Conservation (phyloP, 2,329 filamentous ascomycete genomes). For the Epichloe bromicola region DNA sequence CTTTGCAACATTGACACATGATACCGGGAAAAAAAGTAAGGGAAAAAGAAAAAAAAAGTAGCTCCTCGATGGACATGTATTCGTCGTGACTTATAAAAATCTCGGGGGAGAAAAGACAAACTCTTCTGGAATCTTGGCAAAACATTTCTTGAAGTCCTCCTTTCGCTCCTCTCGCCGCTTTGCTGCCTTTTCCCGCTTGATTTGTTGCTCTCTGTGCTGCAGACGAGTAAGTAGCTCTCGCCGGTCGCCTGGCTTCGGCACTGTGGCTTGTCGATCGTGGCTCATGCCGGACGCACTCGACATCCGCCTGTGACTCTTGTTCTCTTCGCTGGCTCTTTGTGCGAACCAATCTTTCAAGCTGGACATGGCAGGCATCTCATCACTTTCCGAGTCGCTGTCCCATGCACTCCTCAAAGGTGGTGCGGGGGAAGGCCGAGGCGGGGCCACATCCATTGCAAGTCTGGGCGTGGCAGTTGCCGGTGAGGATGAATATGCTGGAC, state of each 20-base stretch:
- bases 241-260: slow-evolving; percentile 12
- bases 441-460: neutral
- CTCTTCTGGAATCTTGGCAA: slow-evolving; percentile 1
- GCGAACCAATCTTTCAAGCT: slow-evolving; percentile 8
- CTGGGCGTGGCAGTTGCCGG: neutral
- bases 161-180: slow-evolving; percentile 3
- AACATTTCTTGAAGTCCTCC: neutral
- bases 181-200: slow-evolving; percentile 1
- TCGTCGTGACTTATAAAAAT: neutral
- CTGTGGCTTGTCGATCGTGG: slow-evolving; percentile 9
- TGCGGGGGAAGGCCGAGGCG: slow-evolving; percentile 5
- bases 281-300: slow-evolving; percentile 4
- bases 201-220: slow-evolving; percentile 1
- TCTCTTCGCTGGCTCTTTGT: slow-evolving; percentile 1
- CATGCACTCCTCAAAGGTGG: slow-evolving; percentile 17
- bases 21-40: neutral
- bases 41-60: neutral
- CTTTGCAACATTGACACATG: neutral
- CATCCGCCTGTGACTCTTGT: neutral
- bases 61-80: neutral
- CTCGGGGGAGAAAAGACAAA: neutral
- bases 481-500: neutral
- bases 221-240: slow-evolving; percentile 4
- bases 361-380: slow-evolving; percentile 9
- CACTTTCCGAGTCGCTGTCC: slow-evolving; percentile 20